phyloP scores from a whole-genome alignment of 139 green algal genomes.

The Desmodesmus armatus region DNA sequence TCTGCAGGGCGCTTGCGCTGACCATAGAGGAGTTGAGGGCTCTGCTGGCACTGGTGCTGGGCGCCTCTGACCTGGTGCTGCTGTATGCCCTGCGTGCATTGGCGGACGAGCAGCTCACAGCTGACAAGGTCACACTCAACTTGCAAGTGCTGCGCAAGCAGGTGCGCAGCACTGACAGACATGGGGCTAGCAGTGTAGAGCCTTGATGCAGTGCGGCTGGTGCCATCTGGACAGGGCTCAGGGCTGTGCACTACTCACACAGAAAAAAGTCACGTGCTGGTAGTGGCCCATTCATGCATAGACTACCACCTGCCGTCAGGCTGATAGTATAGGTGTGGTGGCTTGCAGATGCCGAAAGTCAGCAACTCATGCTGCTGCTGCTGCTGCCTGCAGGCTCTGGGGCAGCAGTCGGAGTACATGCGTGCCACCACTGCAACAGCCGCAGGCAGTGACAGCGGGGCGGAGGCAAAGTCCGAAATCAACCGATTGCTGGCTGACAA shows the following conservation, averaged over 20 bases:
- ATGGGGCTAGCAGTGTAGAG: not conserved
- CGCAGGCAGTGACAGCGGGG: not conserved
- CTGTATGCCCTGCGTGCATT: conserved; percentile 15
- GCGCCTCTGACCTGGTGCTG: conserved; percentile 30
- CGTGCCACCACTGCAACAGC: conserved; percentile 7
- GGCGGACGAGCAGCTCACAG: conserved; percentile 20
- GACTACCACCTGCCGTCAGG: too few relatives aligned
- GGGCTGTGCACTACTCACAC: too few relatives aligned
- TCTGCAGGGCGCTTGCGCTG: conserved; percentile 32
- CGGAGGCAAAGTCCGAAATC: conserved; percentile 29
- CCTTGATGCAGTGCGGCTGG: too few relatives aligned
- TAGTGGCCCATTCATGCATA: too few relatives aligned
- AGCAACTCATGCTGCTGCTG: not conserved
- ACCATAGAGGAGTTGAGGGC: conserved; percentile 44
- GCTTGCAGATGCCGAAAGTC: too few relatives aligned
- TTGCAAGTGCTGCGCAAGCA: conserved; percentile 44
- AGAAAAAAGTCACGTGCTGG: too few relatives aligned
- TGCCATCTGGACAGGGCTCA: too few relatives aligned
- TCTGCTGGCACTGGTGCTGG: conserved; percentile 35
- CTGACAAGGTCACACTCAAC: conserved; percentile 39
- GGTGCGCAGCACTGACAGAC: not conserved
- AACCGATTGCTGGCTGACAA: conserved; percentile 17
- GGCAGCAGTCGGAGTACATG: conserved; percentile 33
- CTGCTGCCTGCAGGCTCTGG: conserved; percentile 16
- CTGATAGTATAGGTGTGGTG: too few relatives aligned